A percentile compares a stretch with the other conserved stretches of the same genome.
phyloP scores from a whole-genome alignment of 495 filamentous ascomycete genomes.

The Penicillium lividum region DNA sequence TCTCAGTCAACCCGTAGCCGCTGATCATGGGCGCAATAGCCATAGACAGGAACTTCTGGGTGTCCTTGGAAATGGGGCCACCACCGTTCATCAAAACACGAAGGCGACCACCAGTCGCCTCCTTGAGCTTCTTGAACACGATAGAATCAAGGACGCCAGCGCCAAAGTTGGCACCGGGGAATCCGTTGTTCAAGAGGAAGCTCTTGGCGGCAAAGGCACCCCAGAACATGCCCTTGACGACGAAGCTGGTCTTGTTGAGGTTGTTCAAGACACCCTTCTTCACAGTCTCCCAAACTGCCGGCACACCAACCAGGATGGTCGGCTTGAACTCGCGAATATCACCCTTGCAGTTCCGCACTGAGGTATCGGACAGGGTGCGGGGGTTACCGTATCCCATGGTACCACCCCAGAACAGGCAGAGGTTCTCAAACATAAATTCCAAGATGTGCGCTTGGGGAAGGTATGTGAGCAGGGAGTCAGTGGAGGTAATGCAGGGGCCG shows the following conservation, averaged over 20 bases:
- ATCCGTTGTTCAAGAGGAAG: conserved; percentile 70
- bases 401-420: conserved; percentile 88
- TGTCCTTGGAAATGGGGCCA: conserved; percentile 83
- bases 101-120: conserved; percentile 80
- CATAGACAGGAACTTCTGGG: conserved; percentile 85
- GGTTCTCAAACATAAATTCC: conserved; percentile 96
- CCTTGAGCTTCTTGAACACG: conserved; percentile 90
- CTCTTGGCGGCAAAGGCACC: conserved; percentile 80
- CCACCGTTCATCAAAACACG: conserved; percentile 85
- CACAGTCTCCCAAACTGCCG: conserved; percentile 95
- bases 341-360: conserved; percentile 90
- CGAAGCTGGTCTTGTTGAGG: conserved; percentile 69
- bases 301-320: conserved; percentile 89
- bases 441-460: conserved; percentile 94
- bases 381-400: conserved; percentile 98
- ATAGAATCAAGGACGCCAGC: conserved; percentile 66
- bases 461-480: conserved; percentile 87
- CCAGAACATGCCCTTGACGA: conserved; percentile 90
- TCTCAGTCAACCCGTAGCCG: conserved; percentile 97
- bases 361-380: conserved; percentile 85
- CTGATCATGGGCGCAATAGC: conserved; percentile 85
- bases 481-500: conserved; percentile 79
- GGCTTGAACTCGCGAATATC: conserved; percentile 95
- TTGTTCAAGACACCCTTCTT: conserved; percentile 96
- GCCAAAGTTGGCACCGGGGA: conserved; percentile 71